Evolutionary conservation across 352 stramenopile genomes (phyloP).

Genomic region (Globisporangium rhizosaccharum): DNA sequence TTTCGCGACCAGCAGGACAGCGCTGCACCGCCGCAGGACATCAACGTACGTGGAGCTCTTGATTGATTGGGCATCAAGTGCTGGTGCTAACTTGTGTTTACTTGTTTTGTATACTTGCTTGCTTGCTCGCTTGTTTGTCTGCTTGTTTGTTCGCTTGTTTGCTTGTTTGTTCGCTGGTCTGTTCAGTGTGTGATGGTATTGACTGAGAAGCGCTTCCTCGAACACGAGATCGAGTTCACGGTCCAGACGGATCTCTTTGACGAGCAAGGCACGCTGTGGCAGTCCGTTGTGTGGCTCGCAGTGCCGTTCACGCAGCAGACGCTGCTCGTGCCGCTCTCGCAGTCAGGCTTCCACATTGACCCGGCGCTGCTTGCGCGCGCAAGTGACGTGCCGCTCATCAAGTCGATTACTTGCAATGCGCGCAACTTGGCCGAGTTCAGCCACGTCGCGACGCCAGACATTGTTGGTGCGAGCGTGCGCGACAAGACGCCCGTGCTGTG

Average conservation of each 20-base stretch:
- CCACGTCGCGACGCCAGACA: conserved; percentile 40
- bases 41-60: conserved; percentile 29
- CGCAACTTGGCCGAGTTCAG: conserved; percentile 52
- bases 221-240: conserved; percentile 63
- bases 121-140: background rate
- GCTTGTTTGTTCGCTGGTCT: background rate
- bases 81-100: conserved; percentile 3
- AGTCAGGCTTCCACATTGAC: conserved; percentile 35
- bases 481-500: conserved; percentile 46
- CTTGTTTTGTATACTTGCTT: conserved; percentile 3
- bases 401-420: conserved; percentile 35
- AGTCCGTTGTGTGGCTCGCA: conserved; percentile 59
- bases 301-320: conserved; percentile 60
- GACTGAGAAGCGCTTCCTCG: conserved; percentile 65
- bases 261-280: conserved; percentile 65
- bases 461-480: conserved; percentile 19
- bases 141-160: conserved; percentile 2
- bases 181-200: conserved; percentile 69
- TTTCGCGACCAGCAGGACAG: conserved; percentile 35
- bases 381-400: conserved; percentile 12
- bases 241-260: conserved; percentile 76
- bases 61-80: background rate
- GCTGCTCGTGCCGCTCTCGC: conserved; percentile 44
- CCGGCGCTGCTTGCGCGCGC: conserved; percentile 18
- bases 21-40: conserved; percentile 18